phyloP scores from a whole-genome alignment of 805 yeast species.

The Debaryomyces tyrocola region DNA sequence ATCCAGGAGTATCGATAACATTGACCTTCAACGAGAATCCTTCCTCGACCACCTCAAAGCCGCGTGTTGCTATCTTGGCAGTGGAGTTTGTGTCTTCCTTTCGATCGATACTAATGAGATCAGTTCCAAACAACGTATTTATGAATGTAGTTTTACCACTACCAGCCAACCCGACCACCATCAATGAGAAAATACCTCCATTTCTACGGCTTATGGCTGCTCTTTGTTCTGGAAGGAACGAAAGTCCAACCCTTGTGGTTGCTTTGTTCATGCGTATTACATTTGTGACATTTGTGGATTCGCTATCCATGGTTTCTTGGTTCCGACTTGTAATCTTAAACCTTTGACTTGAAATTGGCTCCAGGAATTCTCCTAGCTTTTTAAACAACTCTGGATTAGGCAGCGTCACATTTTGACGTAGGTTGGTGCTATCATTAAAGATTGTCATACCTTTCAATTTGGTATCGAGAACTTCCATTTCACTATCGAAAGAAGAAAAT shows the following conservation, averaged over 20 bases:
- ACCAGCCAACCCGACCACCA: conserved; percentile 38
- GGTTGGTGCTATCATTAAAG: background rate
- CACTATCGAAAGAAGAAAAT: background rate
- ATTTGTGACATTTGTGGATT: too few species aligned
- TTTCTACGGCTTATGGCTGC: conserved; percentile 20
- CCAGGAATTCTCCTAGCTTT: background rate
- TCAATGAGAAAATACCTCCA: conserved; percentile 36
- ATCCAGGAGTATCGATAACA: conserved; percentile 72
- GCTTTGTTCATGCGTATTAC: too few species aligned
- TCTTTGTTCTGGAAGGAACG: conserved; percentile 30
- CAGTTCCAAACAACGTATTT: conserved; percentile 68
- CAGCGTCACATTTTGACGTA: background rate
- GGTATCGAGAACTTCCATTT: background rate
- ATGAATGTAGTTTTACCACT: conserved; percentile 74
- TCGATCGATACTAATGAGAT: conserved; percentile 13
- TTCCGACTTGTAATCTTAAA: too few species aligned
- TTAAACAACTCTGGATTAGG: background rate
- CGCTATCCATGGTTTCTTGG: too few species aligned
- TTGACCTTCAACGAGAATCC: conserved; percentile 59
- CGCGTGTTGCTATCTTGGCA: conserved; percentile 29
- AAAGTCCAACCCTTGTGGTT: conserved; percentile 17
- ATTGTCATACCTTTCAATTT: background rate
- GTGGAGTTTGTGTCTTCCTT: background rate
- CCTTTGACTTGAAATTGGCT: too few species aligned
- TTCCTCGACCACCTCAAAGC: conserved; percentile 59